These are phyloP conservation scores for Neoascochyta sp. DNA, from an alignment of 2,329 filamentous ascomycete species.

Conservation along the genomic window DNA sequence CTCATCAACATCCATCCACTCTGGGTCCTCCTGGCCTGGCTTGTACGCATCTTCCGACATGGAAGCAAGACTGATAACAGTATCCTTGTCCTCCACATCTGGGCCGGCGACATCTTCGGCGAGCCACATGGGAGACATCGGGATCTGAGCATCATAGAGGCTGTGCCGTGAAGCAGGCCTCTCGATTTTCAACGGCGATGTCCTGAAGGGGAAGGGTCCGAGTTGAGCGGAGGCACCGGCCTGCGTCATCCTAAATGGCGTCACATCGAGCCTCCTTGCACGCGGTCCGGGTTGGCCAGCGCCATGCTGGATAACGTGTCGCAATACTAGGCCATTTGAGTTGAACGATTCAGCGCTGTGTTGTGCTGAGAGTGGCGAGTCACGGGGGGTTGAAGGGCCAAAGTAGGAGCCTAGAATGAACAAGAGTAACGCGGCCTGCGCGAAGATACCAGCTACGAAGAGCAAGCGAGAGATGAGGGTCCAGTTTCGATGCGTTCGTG, in stretches of 20 bases:
- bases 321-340: conserved; percentile 19
- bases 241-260: conserved; percentile 17
- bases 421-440: conserved; percentile 20
- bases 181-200: conserved; percentile 28
- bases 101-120: conserved; percentile 30
- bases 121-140: conserved; percentile 30
- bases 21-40: conserved; percentile 29
- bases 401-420: conserved; percentile 13
- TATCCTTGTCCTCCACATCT: conserved; percentile 33
- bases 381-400: conserved; percentile 6
- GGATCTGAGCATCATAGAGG: conserved; percentile 17
- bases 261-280: conserved; percentile 33
- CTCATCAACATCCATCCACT: conserved; percentile 34
- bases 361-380: conserved; percentile 8
- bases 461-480: conserved; percentile 11
- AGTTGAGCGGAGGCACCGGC: conserved; percentile 21
- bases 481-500: conserved; percentile 11
- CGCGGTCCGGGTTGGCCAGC: conserved; percentile 32
- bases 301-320: conserved; percentile 35
- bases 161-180: conserved; percentile 15
- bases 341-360: conserved; percentile 3
- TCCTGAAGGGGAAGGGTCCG: conserved; percentile 31
- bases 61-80: conserved; percentile 32
- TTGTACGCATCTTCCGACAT: conserved; percentile 40
- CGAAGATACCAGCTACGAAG: conserved; percentile 15